Evolutionary conservation across 257 asterid genomes (phyloP), one percentile per base, ranked within the genome.

Genomic region (Mitragyna speciosa): DNA sequence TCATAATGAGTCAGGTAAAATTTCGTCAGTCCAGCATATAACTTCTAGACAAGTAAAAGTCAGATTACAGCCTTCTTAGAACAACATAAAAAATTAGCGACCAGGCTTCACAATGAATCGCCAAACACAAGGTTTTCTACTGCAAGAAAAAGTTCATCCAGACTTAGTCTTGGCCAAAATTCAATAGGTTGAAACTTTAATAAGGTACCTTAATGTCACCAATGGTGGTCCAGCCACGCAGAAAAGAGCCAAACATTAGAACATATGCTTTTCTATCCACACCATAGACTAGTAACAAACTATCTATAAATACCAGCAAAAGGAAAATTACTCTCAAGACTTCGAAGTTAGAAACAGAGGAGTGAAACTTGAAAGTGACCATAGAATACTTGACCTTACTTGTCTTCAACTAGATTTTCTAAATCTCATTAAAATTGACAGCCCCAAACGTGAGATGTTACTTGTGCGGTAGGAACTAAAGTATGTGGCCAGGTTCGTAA

Each of bases 401-500:
- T 39, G 43, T 51, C 7, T 28, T 58, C 72, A 31, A 43, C 22
- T 12, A 76, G 78, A 81, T 76, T 58, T 73, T 70, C 73, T 66
- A 81, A 76, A 81, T 81, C 84, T 45, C 47, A 8, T n/a, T 3
- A 28, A 47, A 31, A 52, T 70, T 59, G 84, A 75, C 84, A 70
- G 12, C n/a, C 56, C 39, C 71, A 54, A 36, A 11, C 10, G 3
- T 26, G 1, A 41, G 72, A 79, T 28, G 71, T 43, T 72, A 72
- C 66, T 47, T 72, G 11, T 3, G 8, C 12, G 14, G 52, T 52
- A 14, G 52, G 43, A 52, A 43, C 41, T 28, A 76, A 12, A 79
- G 12, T 48, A 51, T 16, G 47, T 17, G 45, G 48, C 59, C 19
- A 20, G 63, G 26, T 1, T 10, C 20, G 33, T 20, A 8, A 36